Evolutionary conservation across 768 basidiomycete species (phyloP).

Genomic region (Naganishia antarctica): DNA sequence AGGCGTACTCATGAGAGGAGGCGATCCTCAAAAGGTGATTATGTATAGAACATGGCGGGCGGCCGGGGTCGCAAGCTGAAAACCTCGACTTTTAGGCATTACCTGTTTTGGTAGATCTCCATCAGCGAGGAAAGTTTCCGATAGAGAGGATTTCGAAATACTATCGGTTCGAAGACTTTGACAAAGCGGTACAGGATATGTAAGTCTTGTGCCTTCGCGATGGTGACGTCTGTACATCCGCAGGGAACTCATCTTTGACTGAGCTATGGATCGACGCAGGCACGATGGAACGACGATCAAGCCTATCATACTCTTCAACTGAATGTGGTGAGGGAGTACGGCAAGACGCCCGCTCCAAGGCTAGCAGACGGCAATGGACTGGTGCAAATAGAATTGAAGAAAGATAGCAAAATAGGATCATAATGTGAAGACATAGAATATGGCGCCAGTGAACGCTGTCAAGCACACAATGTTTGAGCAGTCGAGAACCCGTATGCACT

Average conservation of each 20-base stretch:
- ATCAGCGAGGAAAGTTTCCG: slow-evolving; percentile 40
- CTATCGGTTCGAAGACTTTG: slow-evolving; percentile 35
- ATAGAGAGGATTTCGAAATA: slow-evolving; percentile 36
- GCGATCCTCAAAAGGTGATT: slow-evolving; percentile 18
- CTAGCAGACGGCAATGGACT: no score
- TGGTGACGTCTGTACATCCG: not conserved
- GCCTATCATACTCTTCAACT: slow-evolving; percentile 35
- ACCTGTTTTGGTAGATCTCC: slow-evolving; percentile 29
- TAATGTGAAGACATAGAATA: no score
- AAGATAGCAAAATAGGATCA: no score
- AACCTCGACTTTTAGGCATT: not conserved
- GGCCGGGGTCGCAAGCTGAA: no score
- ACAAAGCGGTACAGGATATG: slow-evolving; percentile 31
- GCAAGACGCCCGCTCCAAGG: no score
- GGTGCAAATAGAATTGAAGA: no score
- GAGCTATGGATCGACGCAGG: not conserved
- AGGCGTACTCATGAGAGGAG: slow-evolving; percentile 11
- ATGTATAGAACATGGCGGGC: not conserved
- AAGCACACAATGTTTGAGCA: no score
- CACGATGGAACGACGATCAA: slow-evolving; percentile 34
- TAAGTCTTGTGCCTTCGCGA: not conserved
- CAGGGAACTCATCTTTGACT: not conserved
- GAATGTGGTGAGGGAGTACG: no score
- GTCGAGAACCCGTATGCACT: no score
- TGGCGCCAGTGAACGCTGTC: no score